phyloP scores from a whole-genome alignment of 495 filamentous ascomycete species.

The Aspergillus ellipticus region DNA sequence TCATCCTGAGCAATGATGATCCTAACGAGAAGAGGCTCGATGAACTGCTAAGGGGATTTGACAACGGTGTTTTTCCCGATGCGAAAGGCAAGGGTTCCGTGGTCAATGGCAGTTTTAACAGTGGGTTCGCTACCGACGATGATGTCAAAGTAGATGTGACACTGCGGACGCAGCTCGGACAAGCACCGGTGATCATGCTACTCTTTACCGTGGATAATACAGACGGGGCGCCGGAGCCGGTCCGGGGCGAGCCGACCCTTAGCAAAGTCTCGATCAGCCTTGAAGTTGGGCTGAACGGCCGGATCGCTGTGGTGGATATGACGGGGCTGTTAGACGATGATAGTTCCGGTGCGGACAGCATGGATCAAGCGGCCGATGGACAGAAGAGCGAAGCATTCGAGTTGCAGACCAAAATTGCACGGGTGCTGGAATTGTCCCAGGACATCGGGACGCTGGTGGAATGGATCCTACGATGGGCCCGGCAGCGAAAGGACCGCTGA shows the following conservation, averaged over 20 bases:
- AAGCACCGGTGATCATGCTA: slow-evolving; percentile 42
- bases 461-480: slow-evolving; percentile 38
- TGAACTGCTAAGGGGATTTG: slow-evolving; percentile 19
- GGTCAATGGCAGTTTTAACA: neutral
- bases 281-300: slow-evolving; percentile 60
- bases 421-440: slow-evolving; percentile 43
- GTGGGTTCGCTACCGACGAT: slow-evolving; percentile 2
- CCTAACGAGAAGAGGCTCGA: slow-evolving; percentile 36
- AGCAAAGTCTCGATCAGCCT: slow-evolving; percentile 42
- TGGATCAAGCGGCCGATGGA: slow-evolving; percentile 22
- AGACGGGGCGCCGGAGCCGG: neutral
- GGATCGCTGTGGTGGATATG: slow-evolving; percentile 44
- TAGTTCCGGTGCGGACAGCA: slow-evolving; percentile 9
- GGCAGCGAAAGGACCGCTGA: slow-evolving; percentile 23
- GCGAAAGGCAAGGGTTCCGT: slow-evolving; percentile 9
- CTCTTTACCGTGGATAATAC: slow-evolving; percentile 31
- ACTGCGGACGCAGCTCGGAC: slow-evolving; percentile 41
- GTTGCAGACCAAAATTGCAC: slow-evolving; percentile 35
- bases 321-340: slow-evolving; percentile 28
- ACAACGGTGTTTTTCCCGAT: neutral
- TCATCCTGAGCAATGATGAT: slow-evolving; percentile 39
- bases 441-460: slow-evolving; percentile 60
- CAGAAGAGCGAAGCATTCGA: slow-evolving; percentile 29
- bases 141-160: slow-evolving; percentile 45
- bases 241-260: slow-evolving; percentile 1